Percentiles rank a stretch among this genome's conserved stretches.
Evolutionary conservation across 1,139 yeast species (phyloP).

Genomic region (Pichia sp.): DNA sequence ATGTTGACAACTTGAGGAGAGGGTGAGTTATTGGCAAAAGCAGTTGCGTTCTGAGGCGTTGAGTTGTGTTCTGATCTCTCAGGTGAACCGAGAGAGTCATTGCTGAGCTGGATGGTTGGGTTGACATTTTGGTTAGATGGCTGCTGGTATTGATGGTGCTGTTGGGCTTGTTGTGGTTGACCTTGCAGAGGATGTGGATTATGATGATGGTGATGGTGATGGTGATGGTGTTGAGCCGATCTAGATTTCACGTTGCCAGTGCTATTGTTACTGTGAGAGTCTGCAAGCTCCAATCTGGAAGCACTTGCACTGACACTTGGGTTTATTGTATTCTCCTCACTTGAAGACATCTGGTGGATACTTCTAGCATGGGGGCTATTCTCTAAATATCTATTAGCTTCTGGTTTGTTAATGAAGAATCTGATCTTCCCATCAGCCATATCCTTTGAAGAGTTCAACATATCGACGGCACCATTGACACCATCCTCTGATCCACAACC

Average conservation of each 20-base stretch:
- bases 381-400: constrained; percentile 9
- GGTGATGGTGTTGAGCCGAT: too few relatives aligned
- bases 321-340: constrained; percentile 18
- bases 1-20: constrained; percentile 26
- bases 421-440: constrained; percentile 14
- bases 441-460: constrained; percentile 32
- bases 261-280: constrained; percentile 17
- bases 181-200: too few relatives aligned
- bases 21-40: constrained; percentile 9
- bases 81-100: not conserved
- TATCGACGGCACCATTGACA: constrained; percentile 48
- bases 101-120: not conserved
- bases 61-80: not conserved
- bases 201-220: too few relatives aligned
- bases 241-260: constrained; percentile 2
- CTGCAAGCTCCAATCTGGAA: not conserved
- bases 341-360: constrained; percentile 8
- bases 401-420: constrained; percentile 12
- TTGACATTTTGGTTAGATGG: too few relatives aligned
- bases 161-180: too few relatives aligned
- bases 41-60: constrained; percentile 1
- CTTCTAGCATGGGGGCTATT: constrained; percentile 7
- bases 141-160: too few relatives aligned
- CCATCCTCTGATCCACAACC: constrained; percentile 77
- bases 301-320: not conserved